Conservation (phyloP, 202 grass and related monocot genomes). For the Schoenoplectus triqueter region DNA sequence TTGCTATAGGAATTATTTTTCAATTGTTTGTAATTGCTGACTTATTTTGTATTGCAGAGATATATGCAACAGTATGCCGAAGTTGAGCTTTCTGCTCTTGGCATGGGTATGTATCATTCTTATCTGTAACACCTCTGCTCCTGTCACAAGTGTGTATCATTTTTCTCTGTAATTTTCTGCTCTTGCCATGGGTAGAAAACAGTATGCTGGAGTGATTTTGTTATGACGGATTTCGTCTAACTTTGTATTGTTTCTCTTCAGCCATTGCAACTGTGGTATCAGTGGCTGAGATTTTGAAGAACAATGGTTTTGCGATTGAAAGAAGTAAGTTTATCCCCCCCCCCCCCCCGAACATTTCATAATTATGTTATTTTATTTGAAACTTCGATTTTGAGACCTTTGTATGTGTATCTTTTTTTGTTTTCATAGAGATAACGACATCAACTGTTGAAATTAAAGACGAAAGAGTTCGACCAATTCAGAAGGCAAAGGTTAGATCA, state of each 20-base stretch:
- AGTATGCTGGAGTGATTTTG: too few relatives aligned
- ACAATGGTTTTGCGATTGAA: conserved; percentile 82
- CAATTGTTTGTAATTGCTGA: conserved; percentile 11
- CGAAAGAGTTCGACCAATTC: conserved; percentile 52
- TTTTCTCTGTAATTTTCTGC: too few relatives aligned
- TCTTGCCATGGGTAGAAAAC: too few relatives aligned
- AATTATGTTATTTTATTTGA: not conserved
- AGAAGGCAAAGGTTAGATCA: conserved; percentile 72
- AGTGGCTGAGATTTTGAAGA: conserved; percentile 92
- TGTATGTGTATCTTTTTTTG: not conserved
- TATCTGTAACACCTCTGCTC: too few relatives aligned
- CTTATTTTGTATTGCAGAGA: conserved; percentile 51
- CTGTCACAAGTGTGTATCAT: too few relatives aligned
- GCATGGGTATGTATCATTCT: conserved; percentile 51
- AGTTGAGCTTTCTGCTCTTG: conserved; percentile 73
- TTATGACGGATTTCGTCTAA: not conserved
- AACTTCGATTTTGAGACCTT: not conserved
- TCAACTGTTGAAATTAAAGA: conserved; percentile 72
- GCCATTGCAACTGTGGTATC: conserved; percentile 91
- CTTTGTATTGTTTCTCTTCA: conserved; percentile 42
- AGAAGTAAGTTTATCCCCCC: conserved; percentile 58
- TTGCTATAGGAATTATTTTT: not conserved
- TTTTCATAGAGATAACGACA: conserved; percentile 54
- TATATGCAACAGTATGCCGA: conserved; percentile 70
- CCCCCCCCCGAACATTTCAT: not conserved